Percentiles rank a stretch among this genome's conserved stretches.
Conservation (phyloP, 2,329 filamentous ascomycete species). For the Botryotinia convoluta region DNA sequence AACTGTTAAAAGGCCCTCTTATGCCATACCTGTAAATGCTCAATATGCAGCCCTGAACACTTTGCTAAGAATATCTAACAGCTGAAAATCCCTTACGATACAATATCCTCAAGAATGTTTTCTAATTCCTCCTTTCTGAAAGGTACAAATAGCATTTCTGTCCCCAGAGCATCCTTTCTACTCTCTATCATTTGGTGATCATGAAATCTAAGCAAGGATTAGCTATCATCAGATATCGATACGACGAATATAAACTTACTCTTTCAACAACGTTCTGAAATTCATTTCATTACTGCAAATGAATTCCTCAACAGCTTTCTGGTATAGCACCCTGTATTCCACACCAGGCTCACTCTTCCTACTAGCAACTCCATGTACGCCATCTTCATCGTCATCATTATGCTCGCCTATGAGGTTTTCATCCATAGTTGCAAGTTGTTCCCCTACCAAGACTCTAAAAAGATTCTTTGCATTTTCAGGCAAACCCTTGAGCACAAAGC, state of each 20-base stretch:
- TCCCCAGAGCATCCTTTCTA: constrained; percentile 79
- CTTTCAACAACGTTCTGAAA: constrained; percentile 89
- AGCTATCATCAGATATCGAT: constrained; percentile 32
- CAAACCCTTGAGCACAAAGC: constrained; percentile 83
- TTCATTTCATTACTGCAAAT: constrained; percentile 96
- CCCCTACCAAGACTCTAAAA: constrained; percentile 79
- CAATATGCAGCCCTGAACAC: constrained; percentile 14
- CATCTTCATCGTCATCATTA: constrained; percentile 46
- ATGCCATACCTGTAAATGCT: neutral
- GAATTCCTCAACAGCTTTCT: constrained; percentile 94
- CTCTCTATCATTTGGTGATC: constrained; percentile 97
- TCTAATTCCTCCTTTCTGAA: constrained; percentile 88
- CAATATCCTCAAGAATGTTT: constrained; percentile 75
- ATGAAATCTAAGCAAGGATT: constrained; percentile 63
- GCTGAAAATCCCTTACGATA: constrained; percentile 8
- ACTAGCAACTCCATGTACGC: constrained; percentile 29
- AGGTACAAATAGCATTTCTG: constrained; percentile 80
- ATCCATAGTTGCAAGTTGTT: constrained; percentile 71
- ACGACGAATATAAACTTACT: constrained; percentile 51
- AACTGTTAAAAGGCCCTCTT: neutral
- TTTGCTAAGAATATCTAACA: constrained; percentile 20
- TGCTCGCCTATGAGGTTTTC: constrained; percentile 45
- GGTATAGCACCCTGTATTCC: constrained; percentile 88
- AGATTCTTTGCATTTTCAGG: constrained; percentile 89
- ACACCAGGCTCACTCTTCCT: constrained; percentile 55